These are phyloP conservation scores for Rosellinia necatrix DNA, from an alignment of 2,329 filamentous ascomycete species.

Conservation along the genomic window DNA sequence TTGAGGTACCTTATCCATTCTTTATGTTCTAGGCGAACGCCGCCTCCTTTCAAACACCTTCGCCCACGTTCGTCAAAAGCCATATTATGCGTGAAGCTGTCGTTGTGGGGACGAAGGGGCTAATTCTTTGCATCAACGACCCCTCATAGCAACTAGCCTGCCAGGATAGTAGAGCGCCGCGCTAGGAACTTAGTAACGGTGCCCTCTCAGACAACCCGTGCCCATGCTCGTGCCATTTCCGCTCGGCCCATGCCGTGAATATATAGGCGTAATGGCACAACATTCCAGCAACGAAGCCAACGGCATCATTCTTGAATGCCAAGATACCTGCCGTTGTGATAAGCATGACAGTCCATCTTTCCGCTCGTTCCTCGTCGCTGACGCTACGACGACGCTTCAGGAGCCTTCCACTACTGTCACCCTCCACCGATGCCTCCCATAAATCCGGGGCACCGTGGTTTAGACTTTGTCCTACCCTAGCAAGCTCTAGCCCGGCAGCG, in stretches of 20 bases:
- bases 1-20: too few species aligned
- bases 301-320: slow-evolving; percentile 86
- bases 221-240: slow-evolving; percentile 25
- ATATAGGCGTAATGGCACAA: slow-evolving; percentile 74
- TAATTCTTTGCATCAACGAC: neutral
- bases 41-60: too few species aligned
- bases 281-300: slow-evolving; percentile 84
- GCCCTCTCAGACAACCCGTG: slow-evolving; percentile 39
- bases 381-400: slow-evolving; percentile 54
- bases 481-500: slow-evolving; percentile 84
- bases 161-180: neutral
- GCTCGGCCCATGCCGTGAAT: slow-evolving; percentile 46
- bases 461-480: slow-evolving; percentile 80
- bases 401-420: slow-evolving; percentile 37
- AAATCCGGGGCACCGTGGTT: slow-evolving; percentile 71
- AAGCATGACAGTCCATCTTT: slow-evolving; percentile 88
- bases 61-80: too few species aligned
- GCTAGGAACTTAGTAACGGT: slow-evolving; percentile 36
- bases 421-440: slow-evolving; percentile 46
- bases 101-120: neutral
- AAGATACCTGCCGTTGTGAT: slow-evolving; percentile 81
- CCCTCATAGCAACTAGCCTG: neutral
- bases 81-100: too few species aligned
- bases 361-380: slow-evolving; percentile 69
- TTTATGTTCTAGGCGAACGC: too few species aligned